A percentile compares a stretch with the other conserved stretches of the same genome.
These are phyloP conservation scores for Suhomyces pyralidae DNA, from an alignment of 805 yeast genomes.

Conservation along the genomic window DNA sequence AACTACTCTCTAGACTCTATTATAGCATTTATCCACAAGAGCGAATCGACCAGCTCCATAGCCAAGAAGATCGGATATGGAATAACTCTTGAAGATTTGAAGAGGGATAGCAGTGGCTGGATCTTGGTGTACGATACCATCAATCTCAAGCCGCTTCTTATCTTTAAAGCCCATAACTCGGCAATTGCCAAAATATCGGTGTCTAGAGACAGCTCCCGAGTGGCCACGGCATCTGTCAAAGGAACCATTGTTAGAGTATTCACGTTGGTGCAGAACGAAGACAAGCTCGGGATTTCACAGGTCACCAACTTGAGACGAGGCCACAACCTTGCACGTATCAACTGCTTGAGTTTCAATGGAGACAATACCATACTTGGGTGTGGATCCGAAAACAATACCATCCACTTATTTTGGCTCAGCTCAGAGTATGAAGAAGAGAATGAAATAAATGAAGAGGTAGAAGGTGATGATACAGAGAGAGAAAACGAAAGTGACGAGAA, in stretches of 20 bases:
- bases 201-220: conserved; percentile 21
- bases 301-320: conserved; percentile 40
- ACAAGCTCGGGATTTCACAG: conserved; percentile 19
- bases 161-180: conserved; percentile 41
- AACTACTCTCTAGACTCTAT: conserved; percentile 14
- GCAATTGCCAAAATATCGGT: conserved; percentile 31
- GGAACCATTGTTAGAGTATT: conserved; percentile 42
- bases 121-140: conserved; percentile 40
- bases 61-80: conserved; percentile 5
- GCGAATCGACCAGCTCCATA: conserved; percentile 7
- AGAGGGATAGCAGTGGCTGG: conserved; percentile 34
- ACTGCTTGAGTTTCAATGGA: conserved; percentile 32
- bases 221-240: conserved; percentile 42
- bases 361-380: conserved; percentile 36
- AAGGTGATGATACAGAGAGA: conserved; percentile 1
- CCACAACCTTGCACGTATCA: conserved; percentile 34
- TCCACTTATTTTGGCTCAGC: conserved; percentile 36
- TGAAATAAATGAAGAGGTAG: neutral
- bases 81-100: conserved; percentile 25
- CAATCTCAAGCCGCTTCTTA: conserved; percentile 25
- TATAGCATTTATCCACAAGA: conserved; percentile 26
- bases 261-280: conserved; percentile 15
- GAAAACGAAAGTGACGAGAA: conserved; percentile 18
- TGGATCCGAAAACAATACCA: conserved; percentile 39
- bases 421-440: conserved; percentile 1